These are phyloP conservation scores for Oryza nivara DNA, from an alignment of 176 grass and related monocot genomes.

Conservation along the genomic window DNA sequence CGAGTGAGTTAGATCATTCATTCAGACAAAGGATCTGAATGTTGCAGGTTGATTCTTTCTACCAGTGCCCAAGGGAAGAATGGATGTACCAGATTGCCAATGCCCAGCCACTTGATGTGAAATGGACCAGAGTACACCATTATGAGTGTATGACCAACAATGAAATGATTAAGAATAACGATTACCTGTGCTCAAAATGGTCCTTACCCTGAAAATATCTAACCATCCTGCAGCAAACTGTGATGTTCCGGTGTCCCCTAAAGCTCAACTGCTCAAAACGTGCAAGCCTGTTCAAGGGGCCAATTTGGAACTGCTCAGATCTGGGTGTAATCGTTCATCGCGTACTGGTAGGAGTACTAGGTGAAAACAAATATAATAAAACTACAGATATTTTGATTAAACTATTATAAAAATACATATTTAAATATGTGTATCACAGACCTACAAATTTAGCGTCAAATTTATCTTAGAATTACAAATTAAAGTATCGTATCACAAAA, in stretches of 20 bases:
- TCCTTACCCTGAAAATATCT: neutral
- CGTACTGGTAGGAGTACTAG: neutral
- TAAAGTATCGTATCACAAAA: too few relatives aligned
- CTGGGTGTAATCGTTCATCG: neutral
- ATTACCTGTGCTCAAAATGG: neutral
- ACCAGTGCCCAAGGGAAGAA: neutral
- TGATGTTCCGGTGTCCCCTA: neutral
- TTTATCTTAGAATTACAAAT: too few relatives aligned
- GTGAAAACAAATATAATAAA: neutral
- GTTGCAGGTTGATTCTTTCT: neutral
- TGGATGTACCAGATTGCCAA: neutral
- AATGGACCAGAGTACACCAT: neutral
- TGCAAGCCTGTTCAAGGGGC: neutral
- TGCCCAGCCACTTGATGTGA: neutral
- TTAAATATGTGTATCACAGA: too few relatives aligned
- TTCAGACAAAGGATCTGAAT: neutral
- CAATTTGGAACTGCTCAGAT: neutral
- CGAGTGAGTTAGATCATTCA: too few relatives aligned
- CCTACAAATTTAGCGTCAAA: too few relatives aligned
- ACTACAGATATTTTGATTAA: too few relatives aligned
- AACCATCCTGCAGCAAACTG: neutral
- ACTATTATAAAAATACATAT: too few relatives aligned
- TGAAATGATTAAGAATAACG: neutral
- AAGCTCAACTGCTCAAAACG: neutral
- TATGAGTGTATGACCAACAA: neutral